phyloP scores from a whole-genome alignment of 495 filamentous ascomycete genomes.

The Neurospora sp. region DNA sequence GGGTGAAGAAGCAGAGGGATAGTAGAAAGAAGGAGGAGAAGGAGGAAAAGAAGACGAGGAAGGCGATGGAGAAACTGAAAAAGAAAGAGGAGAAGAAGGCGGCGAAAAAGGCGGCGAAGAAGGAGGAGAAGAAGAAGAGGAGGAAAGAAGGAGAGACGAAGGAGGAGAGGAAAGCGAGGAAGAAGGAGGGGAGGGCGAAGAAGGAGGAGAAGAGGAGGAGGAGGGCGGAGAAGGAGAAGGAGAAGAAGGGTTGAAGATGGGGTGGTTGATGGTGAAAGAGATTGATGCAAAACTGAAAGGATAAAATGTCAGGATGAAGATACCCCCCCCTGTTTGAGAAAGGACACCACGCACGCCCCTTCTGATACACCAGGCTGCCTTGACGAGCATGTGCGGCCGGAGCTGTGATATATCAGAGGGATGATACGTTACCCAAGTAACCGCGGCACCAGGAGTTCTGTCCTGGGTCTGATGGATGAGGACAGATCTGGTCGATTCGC shows the following conservation, averaged over 20 bases:
- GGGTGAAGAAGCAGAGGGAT: slow-evolving; percentile 18
- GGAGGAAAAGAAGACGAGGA: slow-evolving; percentile 21
- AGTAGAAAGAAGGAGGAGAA: slow-evolving; percentile 29
- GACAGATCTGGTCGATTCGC: background rate
- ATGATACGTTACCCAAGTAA: background rate
- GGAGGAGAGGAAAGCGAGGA: slow-evolving; percentile 29
- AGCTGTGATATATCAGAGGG: background rate
- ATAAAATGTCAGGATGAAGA: background rate
- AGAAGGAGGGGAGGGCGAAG: slow-evolving; percentile 31
- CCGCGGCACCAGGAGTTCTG: no score
- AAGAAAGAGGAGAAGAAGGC: slow-evolving; percentile 6
- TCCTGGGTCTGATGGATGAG: background rate
- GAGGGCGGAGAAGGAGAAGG: slow-evolving; percentile 4
- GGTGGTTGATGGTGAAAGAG: background rate
- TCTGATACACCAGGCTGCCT: background rate
- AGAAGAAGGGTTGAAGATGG: background rate
- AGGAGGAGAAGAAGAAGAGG: slow-evolving; percentile 16
- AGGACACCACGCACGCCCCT: background rate
- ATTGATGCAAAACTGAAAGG: background rate
- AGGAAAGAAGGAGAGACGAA: slow-evolving; percentile 23
- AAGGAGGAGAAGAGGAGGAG: slow-evolving; percentile 32
- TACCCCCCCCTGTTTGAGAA: background rate
- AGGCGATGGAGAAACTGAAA: slow-evolving; percentile 9
- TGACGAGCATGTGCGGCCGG: background rate
- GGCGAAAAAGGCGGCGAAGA: slow-evolving; percentile 12